Evolutionary conservation across 495 filamentous ascomycete species (phyloP).

Genomic region (Rostrohypoxylon terebratum): DNA sequence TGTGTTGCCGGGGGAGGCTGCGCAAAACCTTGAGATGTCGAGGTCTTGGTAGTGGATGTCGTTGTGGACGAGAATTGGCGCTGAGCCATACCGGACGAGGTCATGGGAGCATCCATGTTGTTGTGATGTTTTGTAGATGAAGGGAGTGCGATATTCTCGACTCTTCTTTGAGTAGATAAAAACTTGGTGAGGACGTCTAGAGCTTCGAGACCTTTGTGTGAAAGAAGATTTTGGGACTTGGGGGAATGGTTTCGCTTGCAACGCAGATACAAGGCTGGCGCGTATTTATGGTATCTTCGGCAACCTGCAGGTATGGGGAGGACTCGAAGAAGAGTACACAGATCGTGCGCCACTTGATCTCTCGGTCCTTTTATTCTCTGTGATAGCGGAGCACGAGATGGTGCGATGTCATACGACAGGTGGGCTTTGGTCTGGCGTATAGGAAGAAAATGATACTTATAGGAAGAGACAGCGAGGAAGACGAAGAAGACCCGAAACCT

Average conservation of each 20-base stretch:
- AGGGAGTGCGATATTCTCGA: background rate
- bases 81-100: slow-evolving; percentile 45
- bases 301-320: slow-evolving; percentile 21
- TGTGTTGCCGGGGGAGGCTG: slow-evolving; percentile 52
- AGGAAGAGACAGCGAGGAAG: background rate
- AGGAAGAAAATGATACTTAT: slow-evolving; percentile 4
- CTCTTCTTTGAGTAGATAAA: slow-evolving; percentile 1
- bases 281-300: slow-evolving; percentile 15
- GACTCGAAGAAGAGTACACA: slow-evolving; percentile 20
- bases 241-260: slow-evolving; percentile 4
- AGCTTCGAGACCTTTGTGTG: slow-evolving; percentile 20
- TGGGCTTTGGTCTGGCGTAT: slow-evolving; percentile 1
- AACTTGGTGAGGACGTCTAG: background rate
- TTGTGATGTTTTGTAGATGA: background rate
- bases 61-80: slow-evolving; percentile 45
- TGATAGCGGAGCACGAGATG: slow-evolving; percentile 33
- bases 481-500: slow-evolving; percentile 1
- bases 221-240: slow-evolving; percentile 7
- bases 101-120: slow-evolving; percentile 55
- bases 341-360: slow-evolving; percentile 26
- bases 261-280: slow-evolving; percentile 18
- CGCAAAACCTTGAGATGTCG: slow-evolving; percentile 47
- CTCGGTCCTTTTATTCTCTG: slow-evolving; percentile 11
- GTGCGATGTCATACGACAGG: slow-evolving; percentile 43
- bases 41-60: slow-evolving; percentile 39